Conservation (phyloP, 2,329 filamentous ascomycete genomes). For the Aureobasidium sp. region DNA sequence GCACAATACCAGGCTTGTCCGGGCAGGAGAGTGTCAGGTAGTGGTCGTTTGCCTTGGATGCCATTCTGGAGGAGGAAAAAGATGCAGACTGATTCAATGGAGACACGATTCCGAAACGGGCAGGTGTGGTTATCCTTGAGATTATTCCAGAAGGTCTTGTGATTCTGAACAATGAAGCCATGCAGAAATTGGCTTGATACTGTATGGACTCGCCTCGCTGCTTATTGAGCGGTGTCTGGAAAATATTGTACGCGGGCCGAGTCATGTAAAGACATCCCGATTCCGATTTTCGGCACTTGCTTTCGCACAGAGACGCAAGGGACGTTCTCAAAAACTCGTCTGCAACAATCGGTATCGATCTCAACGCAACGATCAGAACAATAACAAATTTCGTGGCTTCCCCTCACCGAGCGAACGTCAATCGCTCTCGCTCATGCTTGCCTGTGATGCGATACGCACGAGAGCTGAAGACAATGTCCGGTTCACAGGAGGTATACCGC, state of each 20-base stretch:
- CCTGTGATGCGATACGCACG: neutral
- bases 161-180: conserved; percentile 6
- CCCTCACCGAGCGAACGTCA: neutral
- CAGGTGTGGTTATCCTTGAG: conserved; percentile 3
- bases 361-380: neutral
- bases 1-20: conserved; percentile 76
- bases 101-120: neutral
- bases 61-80: neutral
- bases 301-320: no score
- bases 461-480: neutral
- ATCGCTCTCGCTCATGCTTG: neutral
- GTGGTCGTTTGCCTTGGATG: conserved; percentile 41
- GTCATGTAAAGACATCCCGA: neutral
- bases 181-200: neutral
- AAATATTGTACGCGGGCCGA: neutral
- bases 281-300: neutral
- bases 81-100: neutral
- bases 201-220: neutral
- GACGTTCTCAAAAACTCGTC: neutral
- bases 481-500: neutral
- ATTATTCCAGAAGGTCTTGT: conserved; percentile 5
- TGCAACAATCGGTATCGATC: neutral
- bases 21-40: conserved; percentile 77
- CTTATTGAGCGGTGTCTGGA: neutral
- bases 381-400: neutral